Evolutionary conservation across 345 rosid genomes (phyloP).

Genomic region (Citrus trifoliata): DNA sequence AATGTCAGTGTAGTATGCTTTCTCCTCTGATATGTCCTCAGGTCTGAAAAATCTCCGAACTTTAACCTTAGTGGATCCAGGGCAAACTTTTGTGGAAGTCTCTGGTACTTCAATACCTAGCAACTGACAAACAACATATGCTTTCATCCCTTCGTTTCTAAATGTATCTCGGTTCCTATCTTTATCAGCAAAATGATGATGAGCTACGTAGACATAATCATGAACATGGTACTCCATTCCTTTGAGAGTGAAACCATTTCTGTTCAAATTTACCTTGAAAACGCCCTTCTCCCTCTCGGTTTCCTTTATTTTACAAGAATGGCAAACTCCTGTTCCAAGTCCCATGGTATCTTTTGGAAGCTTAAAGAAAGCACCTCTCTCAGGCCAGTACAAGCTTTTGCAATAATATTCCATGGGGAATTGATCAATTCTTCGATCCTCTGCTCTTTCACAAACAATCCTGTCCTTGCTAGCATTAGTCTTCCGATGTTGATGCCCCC

Average conservation of each 20-base stretch:
- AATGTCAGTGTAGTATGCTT: conserved; percentile 57
- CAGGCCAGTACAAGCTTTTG: conserved; percentile 55
- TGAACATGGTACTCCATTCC: conserved; percentile 41
- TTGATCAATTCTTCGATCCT: conserved; percentile 46
- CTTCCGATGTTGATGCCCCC: conserved; percentile 66
- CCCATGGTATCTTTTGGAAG: conserved; percentile 45
- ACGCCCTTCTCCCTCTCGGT: conserved; percentile 23
- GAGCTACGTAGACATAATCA: conserved; percentile 54
- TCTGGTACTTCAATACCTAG: conserved; percentile 37
- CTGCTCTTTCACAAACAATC: conserved; percentile 42
- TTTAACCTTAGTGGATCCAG: conserved; percentile 38
- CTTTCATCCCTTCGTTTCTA: conserved; percentile 55
- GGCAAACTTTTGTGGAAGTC: conserved; percentile 20
- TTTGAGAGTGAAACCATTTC: conserved; percentile 30
- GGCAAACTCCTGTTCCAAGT: conserved; percentile 46
- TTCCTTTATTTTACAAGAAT: conserved; percentile 44
- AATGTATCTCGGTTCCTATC: conserved; percentile 26
- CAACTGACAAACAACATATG: conserved; percentile 62
- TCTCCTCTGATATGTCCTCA: conserved; percentile 66
- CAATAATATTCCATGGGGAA: conserved; percentile 50
- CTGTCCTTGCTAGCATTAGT: conserved; percentile 35
- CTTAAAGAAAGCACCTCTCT: conserved; percentile 60
- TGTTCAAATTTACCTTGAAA: conserved; percentile 22
- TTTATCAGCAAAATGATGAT: conserved; percentile 28
- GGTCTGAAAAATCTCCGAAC: conserved; percentile 65